These are phyloP conservation scores for Metschnikowia sp. DNA, from an alignment of 805 yeast species.

Conservation along the genomic window DNA sequence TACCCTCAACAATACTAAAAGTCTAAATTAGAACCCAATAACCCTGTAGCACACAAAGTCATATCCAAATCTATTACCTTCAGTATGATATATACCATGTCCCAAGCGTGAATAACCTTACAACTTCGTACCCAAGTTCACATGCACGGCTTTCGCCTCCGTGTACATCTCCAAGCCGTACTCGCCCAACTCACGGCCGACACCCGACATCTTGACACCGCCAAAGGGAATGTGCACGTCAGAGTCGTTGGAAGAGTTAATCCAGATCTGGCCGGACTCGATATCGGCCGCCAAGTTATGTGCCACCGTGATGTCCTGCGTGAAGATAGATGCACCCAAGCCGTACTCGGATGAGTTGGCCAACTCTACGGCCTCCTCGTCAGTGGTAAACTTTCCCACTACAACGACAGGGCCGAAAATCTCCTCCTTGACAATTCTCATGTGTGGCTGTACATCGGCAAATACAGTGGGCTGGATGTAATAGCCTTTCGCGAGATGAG, in stretches of 20 bases:
- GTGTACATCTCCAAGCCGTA: slow-evolving; percentile 70
- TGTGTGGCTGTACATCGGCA: slow-evolving; percentile 60
- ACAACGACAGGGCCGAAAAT: slow-evolving; percentile 86
- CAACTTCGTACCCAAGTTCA: slow-evolving; percentile 51
- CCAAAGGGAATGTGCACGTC: slow-evolving; percentile 73
- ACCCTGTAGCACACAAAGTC: too few relatives aligned
- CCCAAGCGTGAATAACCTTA: slow-evolving; percentile 13
- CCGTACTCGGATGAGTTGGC: slow-evolving; percentile 80
- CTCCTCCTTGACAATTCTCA: slow-evolving; percentile 72
- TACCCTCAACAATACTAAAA: too few relatives aligned
- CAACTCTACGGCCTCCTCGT: slow-evolving; percentile 61
- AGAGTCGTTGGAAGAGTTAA: slow-evolving; percentile 66
- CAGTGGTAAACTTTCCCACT: slow-evolving; percentile 59
- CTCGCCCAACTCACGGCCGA: slow-evolving; percentile 79
- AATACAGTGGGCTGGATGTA: slow-evolving; percentile 76
- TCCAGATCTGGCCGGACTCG: slow-evolving; percentile 67
- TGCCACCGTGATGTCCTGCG: slow-evolving; percentile 62
- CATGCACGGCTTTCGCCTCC: slow-evolving; percentile 72
- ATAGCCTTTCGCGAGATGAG: slow-evolving; percentile 49
- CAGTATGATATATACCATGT: too few relatives aligned
- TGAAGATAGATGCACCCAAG: slow-evolving; percentile 78
- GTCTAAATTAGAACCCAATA: too few relatives aligned
- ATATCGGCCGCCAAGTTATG: slow-evolving; percentile 59
- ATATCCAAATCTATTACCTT: too few relatives aligned
- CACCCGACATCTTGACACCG: slow-evolving; percentile 75